Evolutionary conservation across 139 green algal genomes (phyloP), one percentile per base, ranked within the genome.

Genomic region (Chlamydomonas sp.): DNA sequence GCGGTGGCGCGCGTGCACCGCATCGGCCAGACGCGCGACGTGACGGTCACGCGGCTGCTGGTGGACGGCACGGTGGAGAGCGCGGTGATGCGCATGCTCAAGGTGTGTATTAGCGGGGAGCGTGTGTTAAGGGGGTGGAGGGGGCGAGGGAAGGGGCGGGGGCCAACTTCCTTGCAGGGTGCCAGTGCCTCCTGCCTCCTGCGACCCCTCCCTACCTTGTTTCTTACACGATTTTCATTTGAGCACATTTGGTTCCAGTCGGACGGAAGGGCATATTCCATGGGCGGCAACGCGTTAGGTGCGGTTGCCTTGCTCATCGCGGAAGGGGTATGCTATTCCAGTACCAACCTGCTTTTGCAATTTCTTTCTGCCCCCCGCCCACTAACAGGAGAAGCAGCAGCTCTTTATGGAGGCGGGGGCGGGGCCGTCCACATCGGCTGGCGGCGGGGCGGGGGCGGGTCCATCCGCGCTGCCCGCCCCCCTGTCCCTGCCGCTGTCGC

Each of bases 1-100:
- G 96, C 95, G 2, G 93, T 97, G 61, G 94, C 93, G 58, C 85
- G 95, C 0, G 92, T 97, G 84, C 94, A 97, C 85, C 93, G 95
- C 63, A 96, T 98, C 69, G 95, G 95, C 2, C 95, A 97, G 90
- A 93, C 83, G 62, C 84, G 90, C 15, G 68, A 86, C 18, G 91
- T 97, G 69, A 68, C 77, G 59, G 73, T 95, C 18, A 93, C 89
- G 0, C 85, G 89, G 61, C 82, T 92, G 72, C 89, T 96, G 83
- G 85, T 96, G 88, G 93, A 95, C 66, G 91, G 90, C 1, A 88
- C 79, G 77, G 94, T 94, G 62, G 87, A 95, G 63, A 89, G 87
- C 20, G 77, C 88, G 3, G 92, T 95, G 63, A 91, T 96, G 85
- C 80, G 88, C 49, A 92, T 95, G 62, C 90, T 93, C 3, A 88